Percentiles rank a stretch among this genome's conserved stretches.
Evolutionary conservation across 2,329 filamentous ascomycete genomes (phyloP).

Genomic region (Bimuria novae-zelandiae): DNA sequence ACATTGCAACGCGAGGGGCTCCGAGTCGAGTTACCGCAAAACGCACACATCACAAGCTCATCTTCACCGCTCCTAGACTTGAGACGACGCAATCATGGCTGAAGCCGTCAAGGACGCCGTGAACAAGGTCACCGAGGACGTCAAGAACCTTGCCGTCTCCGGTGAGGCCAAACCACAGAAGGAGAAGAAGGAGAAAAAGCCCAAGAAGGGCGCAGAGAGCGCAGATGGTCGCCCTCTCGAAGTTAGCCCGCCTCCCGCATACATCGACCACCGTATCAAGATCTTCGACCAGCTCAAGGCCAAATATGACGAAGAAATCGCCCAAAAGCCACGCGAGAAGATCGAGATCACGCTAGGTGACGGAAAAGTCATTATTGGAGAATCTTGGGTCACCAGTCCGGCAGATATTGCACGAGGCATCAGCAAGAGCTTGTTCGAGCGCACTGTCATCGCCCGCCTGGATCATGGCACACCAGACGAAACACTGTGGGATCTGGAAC

Average conservation of each 20-base stretch:
- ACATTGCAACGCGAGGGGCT: constrained; percentile 25
- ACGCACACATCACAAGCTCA: not conserved
- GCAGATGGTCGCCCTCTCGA: constrained; percentile 52
- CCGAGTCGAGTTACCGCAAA: constrained; percentile 20
- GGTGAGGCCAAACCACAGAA: constrained; percentile 47
- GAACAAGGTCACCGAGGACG: constrained; percentile 58
- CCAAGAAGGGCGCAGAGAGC: constrained; percentile 47
- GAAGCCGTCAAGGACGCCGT: constrained; percentile 56
- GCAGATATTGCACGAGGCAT: constrained; percentile 76
- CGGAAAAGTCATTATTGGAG: constrained; percentile 72
- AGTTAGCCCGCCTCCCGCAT: constrained; percentile 66
- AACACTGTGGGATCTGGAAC: constrained; percentile 85
- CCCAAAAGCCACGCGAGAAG: constrained; percentile 68
- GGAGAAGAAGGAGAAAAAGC: constrained; percentile 56
- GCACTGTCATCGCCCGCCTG: constrained; percentile 82
- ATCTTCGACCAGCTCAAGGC: constrained; percentile 90
- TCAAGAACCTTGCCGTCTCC: constrained; percentile 63
- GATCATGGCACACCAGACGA: constrained; percentile 77
- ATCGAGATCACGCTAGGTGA: constrained; percentile 76
- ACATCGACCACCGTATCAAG: constrained; percentile 80
- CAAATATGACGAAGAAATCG: constrained; percentile 76
- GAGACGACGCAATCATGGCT: constrained; percentile 46
- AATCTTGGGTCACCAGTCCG: constrained; percentile 90
- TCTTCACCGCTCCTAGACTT: not conserved
- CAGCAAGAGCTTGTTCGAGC: constrained; percentile 83